These are phyloP conservation scores for Daldinia childiae DNA, from an alignment of 495 filamentous ascomycete species.

Conservation along the genomic window DNA sequence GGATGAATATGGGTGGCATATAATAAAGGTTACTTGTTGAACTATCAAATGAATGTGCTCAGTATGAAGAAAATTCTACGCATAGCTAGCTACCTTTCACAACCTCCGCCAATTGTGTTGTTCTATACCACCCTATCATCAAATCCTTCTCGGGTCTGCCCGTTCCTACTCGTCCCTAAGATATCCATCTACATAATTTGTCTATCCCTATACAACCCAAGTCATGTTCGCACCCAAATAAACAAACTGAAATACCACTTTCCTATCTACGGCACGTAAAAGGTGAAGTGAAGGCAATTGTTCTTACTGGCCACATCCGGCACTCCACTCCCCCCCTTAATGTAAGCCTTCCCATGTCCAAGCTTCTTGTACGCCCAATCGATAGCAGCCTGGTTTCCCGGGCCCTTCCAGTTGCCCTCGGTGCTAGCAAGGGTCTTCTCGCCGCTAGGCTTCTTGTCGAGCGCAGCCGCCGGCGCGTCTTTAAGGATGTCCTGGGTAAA, in stretches of 20 bases:
- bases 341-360: constrained; percentile 51
- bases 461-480: constrained; percentile 47
- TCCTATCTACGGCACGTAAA: constrained; percentile 41
- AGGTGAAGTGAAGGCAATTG: constrained; percentile 51
- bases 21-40: too few relatives aligned
- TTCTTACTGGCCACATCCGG: constrained; percentile 54
- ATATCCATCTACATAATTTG: background rate
- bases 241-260: background rate
- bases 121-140: background rate
- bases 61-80: too few relatives aligned
- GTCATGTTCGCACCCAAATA: background rate
- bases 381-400: constrained; percentile 52
- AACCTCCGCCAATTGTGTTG: background rate
- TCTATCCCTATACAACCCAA: background rate
- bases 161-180: too few relatives aligned
- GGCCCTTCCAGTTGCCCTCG: constrained; percentile 54
- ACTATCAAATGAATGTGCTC: background rate
- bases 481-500: constrained; percentile 50
- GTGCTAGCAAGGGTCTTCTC: constrained; percentile 50
- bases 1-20: too few relatives aligned
- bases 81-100: too few relatives aligned
- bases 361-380: constrained; percentile 51
- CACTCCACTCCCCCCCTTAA: constrained; percentile 51
- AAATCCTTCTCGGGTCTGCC: too few relatives aligned
- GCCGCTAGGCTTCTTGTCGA: constrained; percentile 47